A percentile compares a stretch with the other conserved stretches of the same genome.
phyloP scores from a whole-genome alignment of 306 rosid genomes.

The Hippophae gyantsensis region DNA sequence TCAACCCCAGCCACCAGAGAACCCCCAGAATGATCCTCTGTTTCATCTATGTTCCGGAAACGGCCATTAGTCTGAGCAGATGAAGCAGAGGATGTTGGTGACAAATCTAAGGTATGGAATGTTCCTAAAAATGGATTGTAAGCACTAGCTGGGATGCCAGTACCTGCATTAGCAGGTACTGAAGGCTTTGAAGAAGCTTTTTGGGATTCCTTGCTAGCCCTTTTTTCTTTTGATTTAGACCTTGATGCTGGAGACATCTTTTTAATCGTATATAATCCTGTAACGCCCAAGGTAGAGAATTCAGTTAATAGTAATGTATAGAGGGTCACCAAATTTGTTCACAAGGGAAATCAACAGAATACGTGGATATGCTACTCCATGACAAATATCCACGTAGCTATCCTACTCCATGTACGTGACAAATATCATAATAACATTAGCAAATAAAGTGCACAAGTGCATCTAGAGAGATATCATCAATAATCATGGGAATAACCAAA shows the following conservation, averaged over 20 bases:
- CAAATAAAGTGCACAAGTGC: no score
- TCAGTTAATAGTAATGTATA: not conserved
- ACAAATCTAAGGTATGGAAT: slow-evolving; percentile 63
- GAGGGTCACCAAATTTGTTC: not conserved
- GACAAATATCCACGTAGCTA: no score
- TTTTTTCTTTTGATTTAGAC: slow-evolving; percentile 84
- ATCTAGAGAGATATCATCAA: no score
- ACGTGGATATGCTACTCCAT: no score
- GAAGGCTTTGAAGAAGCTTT: slow-evolving; percentile 50
- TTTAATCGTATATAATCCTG: slow-evolving; percentile 16
- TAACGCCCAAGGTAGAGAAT: slow-evolving; percentile 12
- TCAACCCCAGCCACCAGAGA: slow-evolving; percentile 45
- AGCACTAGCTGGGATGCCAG: slow-evolving; percentile 74
- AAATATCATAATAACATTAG: no score
- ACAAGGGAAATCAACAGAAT: not conserved
- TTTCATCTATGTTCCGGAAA: slow-evolving; percentile 80
- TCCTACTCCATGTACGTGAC: no score
- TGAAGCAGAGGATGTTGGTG: slow-evolving; percentile 42
- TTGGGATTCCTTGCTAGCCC: slow-evolving; percentile 62
- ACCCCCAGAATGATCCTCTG: slow-evolving; percentile 75
- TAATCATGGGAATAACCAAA: no score
- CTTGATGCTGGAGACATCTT: slow-evolving; percentile 65
- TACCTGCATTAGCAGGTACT: slow-evolving; percentile 51
- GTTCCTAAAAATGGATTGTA: slow-evolving; percentile 88
- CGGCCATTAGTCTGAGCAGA: slow-evolving; percentile 65